phyloP scores from a whole-genome alignment of 2,329 filamentous ascomycete genomes.

The Ophiostoma perfectum region DNA sequence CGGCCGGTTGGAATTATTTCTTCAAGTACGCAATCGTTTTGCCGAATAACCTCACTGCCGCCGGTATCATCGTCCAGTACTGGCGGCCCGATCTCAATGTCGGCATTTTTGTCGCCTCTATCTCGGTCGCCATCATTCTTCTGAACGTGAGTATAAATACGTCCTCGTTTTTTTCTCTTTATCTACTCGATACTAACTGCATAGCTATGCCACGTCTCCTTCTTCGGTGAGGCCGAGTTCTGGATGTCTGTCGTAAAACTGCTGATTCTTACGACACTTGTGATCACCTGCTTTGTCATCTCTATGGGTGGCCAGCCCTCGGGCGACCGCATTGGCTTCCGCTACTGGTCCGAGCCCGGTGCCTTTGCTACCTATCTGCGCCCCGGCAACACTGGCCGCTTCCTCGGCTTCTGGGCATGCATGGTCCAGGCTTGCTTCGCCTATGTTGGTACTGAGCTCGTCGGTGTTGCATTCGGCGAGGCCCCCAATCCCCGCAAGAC shows the following conservation, averaged over 20 bases:
- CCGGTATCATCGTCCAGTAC: slow-evolving; percentile 16
- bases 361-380: slow-evolving; percentile 42
- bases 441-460: slow-evolving; percentile 69
- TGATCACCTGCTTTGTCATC: slow-evolving; percentile 51
- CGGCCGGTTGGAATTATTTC: slow-evolving; percentile 37
- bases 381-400: slow-evolving; percentile 36
- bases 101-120: slow-evolving; percentile 67
- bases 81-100: slow-evolving; percentile 36
- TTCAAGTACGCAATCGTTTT: slow-evolving; percentile 19
- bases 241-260: slow-evolving; percentile 58
- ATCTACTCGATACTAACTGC: slow-evolving; percentile 44
- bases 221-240: slow-evolving; percentile 59
- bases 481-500: slow-evolving; percentile 65
- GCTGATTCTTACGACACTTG: slow-evolving; percentile 53
- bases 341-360: slow-evolving; percentile 45
- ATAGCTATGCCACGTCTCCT: slow-evolving; percentile 53
- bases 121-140: slow-evolving; percentile 58
- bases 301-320: slow-evolving; percentile 51
- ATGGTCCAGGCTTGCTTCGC: slow-evolving; percentile 65
- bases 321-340: slow-evolving; percentile 45
- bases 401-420: slow-evolving; percentile 38
- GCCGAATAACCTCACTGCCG: slow-evolving; percentile 17
- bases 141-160: slow-evolving; percentile 36
- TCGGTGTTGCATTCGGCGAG: slow-evolving; percentile 73
- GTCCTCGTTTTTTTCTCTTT: neutral